Base-by-base conservation (phyloP, 495 filamentous ascomycete species). In the Trichoderma asperelloides region DNA sequence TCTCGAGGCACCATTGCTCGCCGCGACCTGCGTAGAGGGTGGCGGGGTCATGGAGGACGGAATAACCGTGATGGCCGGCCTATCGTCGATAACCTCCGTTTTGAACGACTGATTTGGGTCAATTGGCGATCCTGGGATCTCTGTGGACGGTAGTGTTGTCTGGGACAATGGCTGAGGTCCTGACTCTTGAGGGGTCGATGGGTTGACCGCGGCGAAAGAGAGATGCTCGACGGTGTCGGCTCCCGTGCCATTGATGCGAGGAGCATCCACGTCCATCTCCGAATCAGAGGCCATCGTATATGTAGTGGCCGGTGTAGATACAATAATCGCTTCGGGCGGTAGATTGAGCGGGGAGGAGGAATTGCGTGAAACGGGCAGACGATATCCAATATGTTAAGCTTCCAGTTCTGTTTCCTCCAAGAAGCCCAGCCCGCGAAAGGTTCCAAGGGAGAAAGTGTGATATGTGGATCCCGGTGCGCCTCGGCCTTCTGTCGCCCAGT, bases 11-110 rank as follows among this genome's bases (percentile, higher is more conserved):
- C 66, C 70, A 71, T 79, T 69, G 51, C 73, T 76, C 45, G 73
- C 75, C 3, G 82, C 82, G 25, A 85, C 73, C 72, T 93, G 90
- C 7, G 88, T 87, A 2, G 90, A 92, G 0, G 89, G 90, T 13
- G 90, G 90, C 0, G 90, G 90, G 5, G 90, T 92, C 76, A 92
- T 75, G 30, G 82, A 85, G 3, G 81, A 78, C 41, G 79, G 76
- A 63, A 82, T 79, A 64, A 81, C 69, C 16, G 69, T 68, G 13
- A 78, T 70, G 21, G 72, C 70, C 13, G 69, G 65, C 12, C 70
- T 69, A 43, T 81, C 79, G 65, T 82, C 78, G 69, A 75, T 77
- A 62, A 72, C 33, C 60, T 82, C 79, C 28, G 74, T 73, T 66
- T 72, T 74, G 69, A 82, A 79, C 0, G 73, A 77, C 16, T 72